These are phyloP conservation scores for Pancytospora philotis DNA, from an alignment of 371 early-diverging fungal genomes.

Conservation along the genomic window DNA sequence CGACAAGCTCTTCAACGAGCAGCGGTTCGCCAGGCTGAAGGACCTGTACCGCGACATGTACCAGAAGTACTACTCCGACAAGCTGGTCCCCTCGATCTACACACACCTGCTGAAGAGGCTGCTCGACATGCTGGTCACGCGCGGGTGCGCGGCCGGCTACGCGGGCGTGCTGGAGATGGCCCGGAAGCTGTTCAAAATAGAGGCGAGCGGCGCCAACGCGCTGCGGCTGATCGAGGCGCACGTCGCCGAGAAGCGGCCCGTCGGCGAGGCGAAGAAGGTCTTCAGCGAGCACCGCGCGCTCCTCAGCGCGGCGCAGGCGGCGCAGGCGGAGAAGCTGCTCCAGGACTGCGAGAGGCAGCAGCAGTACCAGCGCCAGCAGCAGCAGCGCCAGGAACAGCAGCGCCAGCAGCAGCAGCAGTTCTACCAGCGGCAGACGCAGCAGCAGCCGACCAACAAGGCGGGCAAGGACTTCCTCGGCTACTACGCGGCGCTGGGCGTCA, in stretches of 20 bases:
- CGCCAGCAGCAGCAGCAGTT: conserved; percentile 23
- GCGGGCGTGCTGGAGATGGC: not conserved
- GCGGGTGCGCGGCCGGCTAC: not conserved
- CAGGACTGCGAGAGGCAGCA: not conserved
- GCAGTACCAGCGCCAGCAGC: conserved; percentile 19
- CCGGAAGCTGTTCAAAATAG: conserved; percentile 3
- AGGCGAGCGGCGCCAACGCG: not conserved
- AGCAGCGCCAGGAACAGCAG: conserved; percentile 26
- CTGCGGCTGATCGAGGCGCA: conserved; percentile 3
- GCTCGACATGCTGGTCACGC: conserved; percentile 11
- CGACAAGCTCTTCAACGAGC: too few relatives aligned
- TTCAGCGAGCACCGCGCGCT: not conserved
- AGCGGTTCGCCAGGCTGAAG: not conserved
- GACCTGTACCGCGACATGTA: not conserved
- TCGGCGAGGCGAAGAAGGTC: conserved; percentile 9
- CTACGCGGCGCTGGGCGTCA: conserved; percentile 46
- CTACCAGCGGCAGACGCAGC: conserved; percentile 14
- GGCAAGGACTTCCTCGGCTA: conserved; percentile 49
- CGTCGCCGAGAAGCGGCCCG: not conserved
- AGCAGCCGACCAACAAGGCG: conserved; percentile 23
- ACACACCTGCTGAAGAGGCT: not conserved
- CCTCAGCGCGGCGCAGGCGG: not conserved
- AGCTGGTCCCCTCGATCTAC: conserved; percentile 11
- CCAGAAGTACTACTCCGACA: not conserved
- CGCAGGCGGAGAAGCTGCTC: conserved; percentile 2